Evolutionary conservation across 73 alveolate genomes (phyloP).

Genomic region (Paramecium pentaurelia): DNA sequence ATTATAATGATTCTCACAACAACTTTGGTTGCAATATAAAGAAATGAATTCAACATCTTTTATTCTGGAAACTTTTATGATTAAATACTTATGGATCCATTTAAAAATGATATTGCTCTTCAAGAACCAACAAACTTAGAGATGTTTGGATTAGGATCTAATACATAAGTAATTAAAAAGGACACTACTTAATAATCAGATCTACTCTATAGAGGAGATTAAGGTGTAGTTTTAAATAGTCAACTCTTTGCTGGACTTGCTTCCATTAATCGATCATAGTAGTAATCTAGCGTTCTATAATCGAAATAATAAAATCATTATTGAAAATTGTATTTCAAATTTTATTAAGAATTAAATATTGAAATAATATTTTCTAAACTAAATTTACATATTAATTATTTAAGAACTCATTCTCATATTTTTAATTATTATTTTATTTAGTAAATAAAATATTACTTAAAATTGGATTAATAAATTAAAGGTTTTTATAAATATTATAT

Average conservation of each 20-base stretch:
- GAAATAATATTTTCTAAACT: no score
- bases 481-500: no score
- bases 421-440: no score
- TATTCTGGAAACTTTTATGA: constrained; percentile 14
- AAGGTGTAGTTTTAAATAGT: neutral
- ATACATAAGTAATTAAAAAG: neutral
- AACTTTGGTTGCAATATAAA: neutral
- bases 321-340: neutral
- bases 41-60: constrained; percentile 20
- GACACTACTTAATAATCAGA: neutral
- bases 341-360: neutral
- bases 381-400: no score
- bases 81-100: neutral
- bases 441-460: no score
- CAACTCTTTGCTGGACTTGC: neutral
- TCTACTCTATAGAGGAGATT: neutral
- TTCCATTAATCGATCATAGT: neutral
- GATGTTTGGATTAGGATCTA: neutral
- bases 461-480: no score
- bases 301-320: neutral
- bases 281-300: neutral
- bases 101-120: neutral
- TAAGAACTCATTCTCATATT: no score
- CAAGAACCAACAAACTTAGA: neutral
- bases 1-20: neutral